These are phyloP conservation scores for Alternaria solani DNA, from an alignment of 2,329 filamentous ascomycete genomes.

Conservation along the genomic window DNA sequence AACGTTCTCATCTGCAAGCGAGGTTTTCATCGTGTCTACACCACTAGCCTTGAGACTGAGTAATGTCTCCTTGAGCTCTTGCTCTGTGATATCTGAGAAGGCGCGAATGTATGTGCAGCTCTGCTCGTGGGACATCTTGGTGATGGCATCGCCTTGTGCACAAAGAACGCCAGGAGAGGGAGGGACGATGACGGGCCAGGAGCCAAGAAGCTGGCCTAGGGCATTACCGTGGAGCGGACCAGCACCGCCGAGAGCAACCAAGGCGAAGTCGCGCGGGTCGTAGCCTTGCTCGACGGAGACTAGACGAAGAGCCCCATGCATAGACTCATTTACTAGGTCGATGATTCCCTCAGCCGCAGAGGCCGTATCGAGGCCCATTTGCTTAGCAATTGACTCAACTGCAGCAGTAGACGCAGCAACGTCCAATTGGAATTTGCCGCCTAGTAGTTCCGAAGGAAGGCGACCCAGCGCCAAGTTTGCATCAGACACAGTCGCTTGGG, in stretches of 20 bases:
- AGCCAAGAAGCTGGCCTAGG: conserved; percentile 59
- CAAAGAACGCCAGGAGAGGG: conserved; percentile 60
- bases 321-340: conserved; percentile 60
- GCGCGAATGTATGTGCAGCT: conserved; percentile 57
- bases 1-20: conserved; percentile 44
- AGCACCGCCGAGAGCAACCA: conserved; percentile 61
- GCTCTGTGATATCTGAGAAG: conserved; percentile 47
- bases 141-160: conserved; percentile 60
- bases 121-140: conserved; percentile 58
- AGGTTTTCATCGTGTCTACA: conserved; percentile 50
- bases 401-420: conserved; percentile 53
- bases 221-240: conserved; percentile 62
- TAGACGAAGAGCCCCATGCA: conserved; percentile 60
- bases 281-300: conserved; percentile 63
- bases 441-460: conserved; percentile 56
- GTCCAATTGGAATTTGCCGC: conserved; percentile 57
- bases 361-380: conserved; percentile 55
- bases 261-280: conserved; percentile 60
- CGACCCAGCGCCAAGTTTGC: conserved; percentile 60
- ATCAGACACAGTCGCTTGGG: conserved; percentile 59
- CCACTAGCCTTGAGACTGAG: conserved; percentile 50
- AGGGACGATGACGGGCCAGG: conserved; percentile 63
- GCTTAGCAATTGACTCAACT: conserved; percentile 55
- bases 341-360: conserved; percentile 60
- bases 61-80: conserved; percentile 48